These are phyloP conservation scores for Blastocystis sp. DNA, from an alignment of 352 stramenopile species.

Conservation along the genomic window DNA sequence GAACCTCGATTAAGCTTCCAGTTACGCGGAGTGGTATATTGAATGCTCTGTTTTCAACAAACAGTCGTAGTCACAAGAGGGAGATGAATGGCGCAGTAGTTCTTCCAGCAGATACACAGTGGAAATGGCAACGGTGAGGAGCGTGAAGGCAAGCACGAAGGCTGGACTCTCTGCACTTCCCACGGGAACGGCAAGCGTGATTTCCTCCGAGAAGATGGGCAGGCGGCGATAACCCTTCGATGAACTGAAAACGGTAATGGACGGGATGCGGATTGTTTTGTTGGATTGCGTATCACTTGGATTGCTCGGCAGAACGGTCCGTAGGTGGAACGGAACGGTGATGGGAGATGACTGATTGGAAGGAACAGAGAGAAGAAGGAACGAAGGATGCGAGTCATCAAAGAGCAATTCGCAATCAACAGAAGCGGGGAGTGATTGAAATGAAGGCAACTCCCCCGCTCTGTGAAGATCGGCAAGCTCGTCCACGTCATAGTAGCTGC, in stretches of 20 bases:
- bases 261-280: background rate
- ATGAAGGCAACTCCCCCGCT: background rate
- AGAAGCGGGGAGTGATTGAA: background rate
- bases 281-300: background rate
- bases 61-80: constrained; percentile 3
- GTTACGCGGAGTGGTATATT: constrained; percentile 66
- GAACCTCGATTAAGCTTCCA: constrained; percentile 54
- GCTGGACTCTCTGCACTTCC: background rate
- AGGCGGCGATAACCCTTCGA: background rate
- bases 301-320: constrained; percentile 7
- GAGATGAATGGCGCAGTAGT: background rate
- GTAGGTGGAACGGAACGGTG: constrained; percentile 27
- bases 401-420: background rate
- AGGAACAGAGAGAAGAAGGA: background rate
- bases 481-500: constrained; percentile 6
- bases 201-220: background rate
- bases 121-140: background rate
- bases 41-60: constrained; percentile 19
- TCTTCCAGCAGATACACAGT: background rate
- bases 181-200: background rate
- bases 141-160: background rate
- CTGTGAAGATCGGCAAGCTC: background rate
- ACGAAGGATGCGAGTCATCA: background rate
- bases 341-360: background rate
- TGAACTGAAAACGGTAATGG: background rate